Evolutionary conservation across 2,329 filamentous ascomycete species (phyloP).

Genomic region (Pyricularia sp.): DNA sequence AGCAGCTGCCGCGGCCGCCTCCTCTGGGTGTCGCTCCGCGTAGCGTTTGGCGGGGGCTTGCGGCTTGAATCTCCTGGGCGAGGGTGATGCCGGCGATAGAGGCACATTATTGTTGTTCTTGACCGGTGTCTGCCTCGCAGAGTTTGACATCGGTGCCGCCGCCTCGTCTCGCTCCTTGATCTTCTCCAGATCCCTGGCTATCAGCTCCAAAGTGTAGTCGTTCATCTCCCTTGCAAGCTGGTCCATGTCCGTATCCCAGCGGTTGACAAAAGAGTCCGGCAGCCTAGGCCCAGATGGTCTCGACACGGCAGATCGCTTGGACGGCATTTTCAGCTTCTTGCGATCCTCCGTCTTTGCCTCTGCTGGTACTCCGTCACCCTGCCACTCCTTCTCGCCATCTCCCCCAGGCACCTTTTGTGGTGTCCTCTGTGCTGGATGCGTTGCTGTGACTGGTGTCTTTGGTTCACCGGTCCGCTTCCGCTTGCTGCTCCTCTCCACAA

Average conservation of each 20-base stretch:
- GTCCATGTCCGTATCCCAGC: slow-evolving; percentile 33
- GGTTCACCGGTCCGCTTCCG: neutral
- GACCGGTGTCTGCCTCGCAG: neutral
- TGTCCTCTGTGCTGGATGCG: neutral
- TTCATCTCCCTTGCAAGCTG: slow-evolving; percentile 46
- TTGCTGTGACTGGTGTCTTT: neutral
- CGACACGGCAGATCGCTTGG: neutral
- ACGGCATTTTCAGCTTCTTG: neutral
- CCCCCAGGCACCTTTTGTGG: neutral
- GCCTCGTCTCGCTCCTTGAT: slow-evolving; percentile 24
- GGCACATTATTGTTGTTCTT: neutral
- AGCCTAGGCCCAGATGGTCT: neutral
- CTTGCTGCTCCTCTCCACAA: slow-evolving; percentile 39
- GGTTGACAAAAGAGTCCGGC: slow-evolving; percentile 14
- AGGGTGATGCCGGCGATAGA: slow-evolving; percentile 9
- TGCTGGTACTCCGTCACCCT: neutral
- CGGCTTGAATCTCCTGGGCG: slow-evolving; percentile 38
- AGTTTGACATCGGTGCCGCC: slow-evolving; percentile 10
- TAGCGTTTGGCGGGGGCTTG: slow-evolving; percentile 46
- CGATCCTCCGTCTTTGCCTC: neutral
- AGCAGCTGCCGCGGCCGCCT: slow-evolving; percentile 8
- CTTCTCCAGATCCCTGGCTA: slow-evolving; percentile 40
- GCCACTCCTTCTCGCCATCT: neutral
- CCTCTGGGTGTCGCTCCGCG: slow-evolving; percentile 33
- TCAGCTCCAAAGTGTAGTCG: slow-evolving; percentile 48